phyloP scores from a whole-genome alignment of 352 stramenopile genomes.

The Pythium sp. region DNA sequence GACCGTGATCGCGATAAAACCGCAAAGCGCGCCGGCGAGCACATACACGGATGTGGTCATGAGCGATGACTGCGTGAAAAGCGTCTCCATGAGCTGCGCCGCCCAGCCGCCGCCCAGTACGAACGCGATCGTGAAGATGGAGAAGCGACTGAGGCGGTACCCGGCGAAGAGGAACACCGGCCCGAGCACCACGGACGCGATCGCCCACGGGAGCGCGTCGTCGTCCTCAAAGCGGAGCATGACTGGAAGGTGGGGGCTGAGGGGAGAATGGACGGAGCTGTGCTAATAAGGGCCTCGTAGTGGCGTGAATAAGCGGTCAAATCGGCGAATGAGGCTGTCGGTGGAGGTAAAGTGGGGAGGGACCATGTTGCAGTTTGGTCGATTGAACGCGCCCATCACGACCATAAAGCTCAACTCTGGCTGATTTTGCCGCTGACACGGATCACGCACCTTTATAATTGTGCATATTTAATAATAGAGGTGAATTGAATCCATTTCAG shows the following conservation, averaged over 20 bases:
- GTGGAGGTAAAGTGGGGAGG: background rate
- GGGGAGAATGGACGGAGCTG: background rate
- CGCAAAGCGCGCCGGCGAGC: background rate
- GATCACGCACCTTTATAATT: background rate
- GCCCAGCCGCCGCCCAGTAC: background rate
- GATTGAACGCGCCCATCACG: background rate
- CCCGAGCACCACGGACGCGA: background rate
- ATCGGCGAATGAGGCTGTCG: background rate
- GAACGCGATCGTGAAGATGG: background rate
- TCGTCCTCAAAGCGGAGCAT: background rate
- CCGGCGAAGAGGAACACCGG: background rate
- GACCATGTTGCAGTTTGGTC: constrained; percentile 1
- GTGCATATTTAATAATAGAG: background rate
- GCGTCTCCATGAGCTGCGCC: background rate
- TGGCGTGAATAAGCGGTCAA: background rate
- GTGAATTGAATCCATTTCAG: background rate
- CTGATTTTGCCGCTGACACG: background rate
- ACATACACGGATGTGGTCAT: background rate
- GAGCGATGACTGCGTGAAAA: background rate
- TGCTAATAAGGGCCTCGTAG: background rate
- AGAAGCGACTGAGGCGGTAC: background rate
- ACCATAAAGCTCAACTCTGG: background rate
- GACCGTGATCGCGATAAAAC: background rate
- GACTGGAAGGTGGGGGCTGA: too few species aligned
- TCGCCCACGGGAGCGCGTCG: background rate